Base-by-base conservation (phyloP, 768 basidiomycete species). In the Mycena galericulata region DNA sequence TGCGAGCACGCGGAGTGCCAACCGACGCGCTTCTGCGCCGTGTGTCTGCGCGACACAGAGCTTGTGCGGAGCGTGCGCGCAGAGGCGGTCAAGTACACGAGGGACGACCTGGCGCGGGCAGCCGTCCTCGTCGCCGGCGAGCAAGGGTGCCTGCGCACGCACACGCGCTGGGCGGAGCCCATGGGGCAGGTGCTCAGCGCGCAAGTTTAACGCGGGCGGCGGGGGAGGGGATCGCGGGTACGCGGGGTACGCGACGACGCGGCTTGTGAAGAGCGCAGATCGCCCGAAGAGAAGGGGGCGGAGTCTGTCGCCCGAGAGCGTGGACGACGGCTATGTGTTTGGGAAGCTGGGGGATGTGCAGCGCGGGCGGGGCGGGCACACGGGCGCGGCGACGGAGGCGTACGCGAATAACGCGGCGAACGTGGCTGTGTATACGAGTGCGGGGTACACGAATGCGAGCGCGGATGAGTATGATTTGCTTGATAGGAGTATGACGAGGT, bases 31-130 rank as follows among this genome's bases (percentile, higher is more conserved):
- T 92, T 87, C 70, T 93, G 92, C 68, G 89, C 90, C 40, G 58
- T 92, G 12, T 94, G 92, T 75, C 83, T 93, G 14, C 85, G 88
- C n/a, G 89, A 92, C 67, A 83, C 86, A 0, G 86, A 88, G 5
- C 75, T 80, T 0, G 79, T 79, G 30, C 86, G 87, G 64, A 67
- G 72, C 18, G 27, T 15, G 14, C 34, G 47, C 30, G 7, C n/a
- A 4, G 61, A 58, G 26, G 38, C n/a, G 8, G 27, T 63, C n/a
- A 15, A 34, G 22, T 1, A 7, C 22, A 55, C 67, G 27, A 22
- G 49, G 20, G 67, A 68, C 40, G 67, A 58, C 14, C 27, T 63
- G 11, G 59, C 58, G 12, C 26, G 59, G 14, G 51, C 51, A 32
- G 20, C n/a, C n/a, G n/a, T n/a, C n/a, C n/a, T n/a, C n/a, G n/a